Base-by-base conservation (phyloP, 2,329 filamentous ascomycete species). In the Fusarium foetens region DNA sequence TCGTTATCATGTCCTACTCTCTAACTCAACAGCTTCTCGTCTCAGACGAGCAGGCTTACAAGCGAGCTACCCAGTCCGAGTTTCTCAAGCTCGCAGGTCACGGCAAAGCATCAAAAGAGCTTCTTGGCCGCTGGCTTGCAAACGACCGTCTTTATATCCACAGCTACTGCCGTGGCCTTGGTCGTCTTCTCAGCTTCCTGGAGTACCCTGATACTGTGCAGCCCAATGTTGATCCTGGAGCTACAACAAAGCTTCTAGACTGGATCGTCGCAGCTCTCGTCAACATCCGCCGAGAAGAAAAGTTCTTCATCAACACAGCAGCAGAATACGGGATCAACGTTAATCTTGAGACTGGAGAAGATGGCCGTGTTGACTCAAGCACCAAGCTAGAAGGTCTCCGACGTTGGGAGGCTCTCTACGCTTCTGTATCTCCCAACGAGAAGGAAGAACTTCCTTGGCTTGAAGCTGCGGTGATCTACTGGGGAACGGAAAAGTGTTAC, bases 61-160 rank as follows among this genome's bases (percentile, higher is more conserved):
- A 80, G 7, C 80, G 81, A 33, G 90, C 92, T 16, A 93, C 91
- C 0, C 89, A 91, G 66, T 87, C 90, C 59, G 85, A 88, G 0
- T 94, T 94, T 81, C 88, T 94, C 57, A 84, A 83, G 16, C 85
- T 88, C 52, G 91, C 92, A 10, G 91, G 91, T 19, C 84, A 85
- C 61, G 92, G 92, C 27, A 87, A 85, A 0, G 82, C 92, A 23
- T 82, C 87, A 23, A 88, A 88, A 53, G 76, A 83, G 1, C 81
- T 84, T 2, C 83, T 94, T 16, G 86, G 87, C 25, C 85, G 86
- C 79, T 94, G 92, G 92, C 88, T 94, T 46, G 88, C 89, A 17
- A 92, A 93, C 79, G 92, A 94, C 80, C 85, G 90, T 13, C 87
- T 94, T 66, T 92, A 93, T 80, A 89, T 91, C 38, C 90, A 92